These are phyloP conservation scores for Termitomyces sp. DNA, from an alignment of 1,284 basidiomycete genomes.

Conservation along the genomic window DNA sequence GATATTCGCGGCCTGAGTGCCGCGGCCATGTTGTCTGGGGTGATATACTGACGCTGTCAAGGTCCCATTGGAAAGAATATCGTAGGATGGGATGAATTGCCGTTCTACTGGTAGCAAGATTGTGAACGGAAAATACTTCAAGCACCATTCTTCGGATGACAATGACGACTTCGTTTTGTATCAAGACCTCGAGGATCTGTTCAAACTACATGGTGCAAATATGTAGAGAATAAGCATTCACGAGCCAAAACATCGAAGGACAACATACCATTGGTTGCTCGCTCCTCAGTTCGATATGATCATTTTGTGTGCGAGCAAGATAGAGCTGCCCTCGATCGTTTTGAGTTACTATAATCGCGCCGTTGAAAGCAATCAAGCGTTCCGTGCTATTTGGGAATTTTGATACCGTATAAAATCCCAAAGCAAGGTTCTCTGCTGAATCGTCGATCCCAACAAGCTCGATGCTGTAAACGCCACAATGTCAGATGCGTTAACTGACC, in stretches of 20 bases:
- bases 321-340: conserved; percentile 26
- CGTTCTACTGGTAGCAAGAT: not conserved
- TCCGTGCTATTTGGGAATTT: conserved; percentile 28
- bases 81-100: conserved; percentile 39
- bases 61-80: conserved; percentile 49
- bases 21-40: conserved; percentile 20
- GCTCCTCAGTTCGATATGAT: conserved; percentile 28
- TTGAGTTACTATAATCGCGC: conserved; percentile 34
- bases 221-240: not conserved
- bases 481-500: not conserved
- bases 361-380: conserved; percentile 31
- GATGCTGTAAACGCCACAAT: conserved; percentile 22
- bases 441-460: conserved; percentile 34
- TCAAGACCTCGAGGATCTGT: conserved; percentile 33
- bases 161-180: conserved; percentile 37
- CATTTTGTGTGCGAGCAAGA: conserved; percentile 25
- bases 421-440: conserved; percentile 27
- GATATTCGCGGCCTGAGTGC: conserved; percentile 6
- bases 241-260: not conserved
- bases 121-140: conserved; percentile 31
- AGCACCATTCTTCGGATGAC: conserved; percentile 36
- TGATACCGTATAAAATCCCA: conserved; percentile 32
- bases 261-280: conserved; percentile 12
- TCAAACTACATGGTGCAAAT: conserved; percentile 25
- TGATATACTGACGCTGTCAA: conserved; percentile 45